Base-by-base conservation (phyloP, 2,329 filamentous ascomycete genomes). In the Hymenoscyphus fraxineus region DNA sequence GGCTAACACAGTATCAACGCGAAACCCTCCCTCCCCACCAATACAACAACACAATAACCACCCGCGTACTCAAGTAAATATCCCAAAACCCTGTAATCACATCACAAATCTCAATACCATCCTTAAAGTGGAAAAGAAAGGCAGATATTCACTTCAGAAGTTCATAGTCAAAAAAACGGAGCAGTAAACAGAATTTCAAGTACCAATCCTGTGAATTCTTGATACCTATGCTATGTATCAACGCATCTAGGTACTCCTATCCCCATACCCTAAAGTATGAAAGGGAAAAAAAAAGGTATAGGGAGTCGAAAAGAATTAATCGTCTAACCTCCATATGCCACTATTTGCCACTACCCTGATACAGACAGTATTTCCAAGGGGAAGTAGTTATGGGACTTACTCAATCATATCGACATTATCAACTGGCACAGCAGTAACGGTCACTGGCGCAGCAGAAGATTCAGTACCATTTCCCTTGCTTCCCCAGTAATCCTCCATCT, bases 401-500 rank as follows among this genome's bases (percentile, higher is more conserved):
- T 72, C 69, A 62, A 90, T 89, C 88, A 91, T 90, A 71, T 90
- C 88, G 66, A 90, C 80, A 74, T 90, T 87, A 63, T 87, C 85
- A 47, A 77, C 79, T 19, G 70, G 67, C 19, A 19, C 73, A 58
- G 73, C 74, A 58, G 73, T 74, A 32, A 76, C 72, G 6, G 39
- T 39, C 19, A 77, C 79, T 19, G 70, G 67, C 47, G 47, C 35
- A 6, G 71, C 72, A n/a, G 70, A 67, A 58, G 69, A 64, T 60
- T 60, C 70, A 71, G 70, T 65, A 15, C 72, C 73, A 54, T 73
- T 77, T 31, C 75, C 78, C 41, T 77, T 78, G n/a, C 73, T 76
- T 38, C 84, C 88, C 81, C 92, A 97, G 77, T 97, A 97, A 74
- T 97, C 92, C 38, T 89, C 92, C 93, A 97, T 97, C 78, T 97